Evolutionary conservation across 805 yeast species (phyloP).

Genomic region (Tetrapisispora nanseiensis): DNA sequence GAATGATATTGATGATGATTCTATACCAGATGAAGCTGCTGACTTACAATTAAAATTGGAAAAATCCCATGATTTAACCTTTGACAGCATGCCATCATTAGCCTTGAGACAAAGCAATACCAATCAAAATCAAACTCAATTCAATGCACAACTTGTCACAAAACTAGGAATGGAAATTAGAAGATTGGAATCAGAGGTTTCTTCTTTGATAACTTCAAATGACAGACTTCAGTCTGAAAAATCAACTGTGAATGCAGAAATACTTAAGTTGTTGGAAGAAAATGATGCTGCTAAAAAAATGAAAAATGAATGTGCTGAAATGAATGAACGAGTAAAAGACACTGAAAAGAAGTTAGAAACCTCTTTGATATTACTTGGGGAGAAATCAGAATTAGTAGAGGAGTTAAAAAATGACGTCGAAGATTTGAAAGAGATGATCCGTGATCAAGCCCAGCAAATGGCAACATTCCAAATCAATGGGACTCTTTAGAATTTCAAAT

Average conservation of each 20-base stretch:
- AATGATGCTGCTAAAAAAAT: constrained; percentile 36
- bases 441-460: constrained; percentile 80
- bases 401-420: constrained; percentile 82
- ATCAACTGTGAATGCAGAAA: constrained; percentile 57
- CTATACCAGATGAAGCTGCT: constrained; percentile 23
- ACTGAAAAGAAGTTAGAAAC: constrained; percentile 41
- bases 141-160: constrained; percentile 48
- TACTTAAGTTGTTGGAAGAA: constrained; percentile 47
- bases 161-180: constrained; percentile 71
- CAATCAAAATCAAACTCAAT: constrained; percentile 7
- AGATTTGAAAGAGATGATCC: constrained; percentile 78
- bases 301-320: constrained; percentile 27
- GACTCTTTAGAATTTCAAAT: background rate
- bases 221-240: constrained; percentile 45
- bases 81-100: background rate
- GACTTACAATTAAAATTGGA: constrained; percentile 9
- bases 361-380: constrained; percentile 64
- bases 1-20: constrained; percentile 1
- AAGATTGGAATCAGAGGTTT: constrained; percentile 68
- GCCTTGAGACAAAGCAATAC: constrained; percentile 6
- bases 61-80: background rate
- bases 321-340: constrained; percentile 28
- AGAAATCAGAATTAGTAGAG: constrained; percentile 74
- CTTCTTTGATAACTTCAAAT: constrained; percentile 55
- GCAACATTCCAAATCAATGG: constrained; percentile 43